Conservation (phyloP, 352 stramenopile species). For the Globisporangium middletonii region DNA sequence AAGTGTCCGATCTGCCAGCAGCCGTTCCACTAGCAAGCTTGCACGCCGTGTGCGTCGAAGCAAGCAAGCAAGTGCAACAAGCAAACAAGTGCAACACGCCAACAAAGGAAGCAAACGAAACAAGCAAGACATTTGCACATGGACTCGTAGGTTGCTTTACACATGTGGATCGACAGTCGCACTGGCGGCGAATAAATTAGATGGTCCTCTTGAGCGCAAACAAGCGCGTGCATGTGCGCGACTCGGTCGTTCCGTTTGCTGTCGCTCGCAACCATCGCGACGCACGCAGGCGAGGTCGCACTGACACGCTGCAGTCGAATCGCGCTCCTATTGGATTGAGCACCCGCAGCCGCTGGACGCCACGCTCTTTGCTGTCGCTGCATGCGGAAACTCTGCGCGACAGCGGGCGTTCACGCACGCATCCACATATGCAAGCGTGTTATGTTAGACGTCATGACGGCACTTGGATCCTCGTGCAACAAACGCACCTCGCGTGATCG, state of each 20-base stretch:
- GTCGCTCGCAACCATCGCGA: no score
- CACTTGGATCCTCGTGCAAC: no score
- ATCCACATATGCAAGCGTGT: background rate
- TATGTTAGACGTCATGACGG: no score
- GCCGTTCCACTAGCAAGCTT: constrained; percentile 52
- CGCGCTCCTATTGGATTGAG: constrained; percentile 8
- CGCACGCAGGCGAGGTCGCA: no score
- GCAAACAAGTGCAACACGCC: background rate
- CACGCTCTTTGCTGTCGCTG: constrained; percentile 26
- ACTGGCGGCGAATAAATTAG: constrained; percentile 4
- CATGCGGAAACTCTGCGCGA: constrained; percentile 18
- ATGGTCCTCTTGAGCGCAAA: background rate
- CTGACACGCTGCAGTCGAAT: background rate
- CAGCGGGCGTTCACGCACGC: background rate
- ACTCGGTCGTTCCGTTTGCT: no score
- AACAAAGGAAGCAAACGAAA: no score
- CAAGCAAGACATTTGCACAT: background rate
- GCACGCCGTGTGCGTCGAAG: background rate
- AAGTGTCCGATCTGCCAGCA: constrained; percentile 92
- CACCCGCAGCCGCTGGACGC: constrained; percentile 57
- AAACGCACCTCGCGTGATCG: constrained; percentile 23
- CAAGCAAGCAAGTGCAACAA: background rate
- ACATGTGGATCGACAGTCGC: background rate
- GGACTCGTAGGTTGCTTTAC: background rate
- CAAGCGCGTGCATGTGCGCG: no score